Percentiles rank a stretch among this genome's conserved stretches.
These are phyloP conservation scores for Penicillium sp. DNA, from an alignment of 2,329 filamentous ascomycete species.

Conservation along the genomic window DNA sequence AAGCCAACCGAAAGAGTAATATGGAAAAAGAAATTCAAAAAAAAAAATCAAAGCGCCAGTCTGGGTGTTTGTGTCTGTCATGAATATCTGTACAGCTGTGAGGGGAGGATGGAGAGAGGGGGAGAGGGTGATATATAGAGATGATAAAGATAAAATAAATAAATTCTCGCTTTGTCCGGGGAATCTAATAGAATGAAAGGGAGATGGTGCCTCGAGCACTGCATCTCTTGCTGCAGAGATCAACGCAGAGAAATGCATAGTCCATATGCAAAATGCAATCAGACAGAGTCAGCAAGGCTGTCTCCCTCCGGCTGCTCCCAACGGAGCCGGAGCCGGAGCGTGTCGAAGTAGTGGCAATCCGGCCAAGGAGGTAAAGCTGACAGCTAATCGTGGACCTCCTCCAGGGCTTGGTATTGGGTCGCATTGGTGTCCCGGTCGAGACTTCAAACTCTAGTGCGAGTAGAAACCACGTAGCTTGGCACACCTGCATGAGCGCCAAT, in stretches of 20 bases:
- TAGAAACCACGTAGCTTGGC: neutral
- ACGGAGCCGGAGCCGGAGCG: neutral
- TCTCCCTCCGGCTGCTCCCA: neutral
- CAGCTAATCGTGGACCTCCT: neutral
- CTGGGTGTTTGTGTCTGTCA: neutral
- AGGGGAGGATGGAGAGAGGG: neutral
- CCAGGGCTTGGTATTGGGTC: neutral
- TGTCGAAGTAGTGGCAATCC: neutral
- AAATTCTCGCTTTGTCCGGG: constrained; percentile 20
- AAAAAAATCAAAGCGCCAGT: neutral
- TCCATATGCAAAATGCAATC: constrained; percentile 3
- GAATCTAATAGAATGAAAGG: constrained; percentile 24
- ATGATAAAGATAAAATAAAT: constrained; percentile 5
- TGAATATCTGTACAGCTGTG: constrained; percentile 21
- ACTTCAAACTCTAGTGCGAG: neutral
- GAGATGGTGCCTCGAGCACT: constrained; percentile 11
- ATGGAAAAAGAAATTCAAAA: neutral
- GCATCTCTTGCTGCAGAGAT: constrained; percentile 8
- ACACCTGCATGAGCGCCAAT: neutral
- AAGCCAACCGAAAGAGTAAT: constrained; percentile 6
- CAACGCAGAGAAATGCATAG: constrained; percentile 3
- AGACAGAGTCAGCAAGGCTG: neutral
- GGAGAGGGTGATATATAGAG: neutral
- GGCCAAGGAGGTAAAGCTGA: neutral
- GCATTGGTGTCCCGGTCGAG: neutral